Conservation (phyloP, 495 filamentous ascomycete species). For the Aspergillus bertholletiae region DNA sequence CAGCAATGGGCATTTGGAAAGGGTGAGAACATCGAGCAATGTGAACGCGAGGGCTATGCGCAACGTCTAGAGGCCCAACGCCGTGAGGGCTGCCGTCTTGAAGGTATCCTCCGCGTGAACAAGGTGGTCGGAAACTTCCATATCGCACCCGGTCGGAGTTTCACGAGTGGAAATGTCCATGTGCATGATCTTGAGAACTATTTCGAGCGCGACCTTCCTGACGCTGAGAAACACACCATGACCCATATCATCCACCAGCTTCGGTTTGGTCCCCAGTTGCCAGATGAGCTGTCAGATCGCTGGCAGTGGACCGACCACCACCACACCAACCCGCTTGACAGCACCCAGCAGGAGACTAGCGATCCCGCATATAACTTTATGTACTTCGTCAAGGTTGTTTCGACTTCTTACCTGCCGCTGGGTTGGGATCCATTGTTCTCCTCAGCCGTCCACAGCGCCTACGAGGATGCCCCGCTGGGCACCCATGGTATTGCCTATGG, state of each 20-base stretch:
- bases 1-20: slow-evolving; percentile 90
- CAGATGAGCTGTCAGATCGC: slow-evolving; percentile 60
- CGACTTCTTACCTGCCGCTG: slow-evolving; percentile 87
- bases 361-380: slow-evolving; percentile 92
- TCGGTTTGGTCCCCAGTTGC: slow-evolving; percentile 89
- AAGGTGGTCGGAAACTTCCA: slow-evolving; percentile 99
- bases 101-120: slow-evolving; percentile 90
- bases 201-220: slow-evolving; percentile 52
- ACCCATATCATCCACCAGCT: slow-evolving; percentile 86
- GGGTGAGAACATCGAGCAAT: slow-evolving; percentile 92
- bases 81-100: slow-evolving; percentile 89
- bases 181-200: slow-evolving; percentile 96
- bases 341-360: slow-evolving; percentile 67
- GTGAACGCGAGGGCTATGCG: slow-evolving; percentile 86
- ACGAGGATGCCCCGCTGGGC: slow-evolving; percentile 59
- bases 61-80: slow-evolving; percentile 83
- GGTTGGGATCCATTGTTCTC: slow-evolving; percentile 64
- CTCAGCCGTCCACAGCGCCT: slow-evolving; percentile 40
- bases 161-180: slow-evolving; percentile 92
- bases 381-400: slow-evolving; percentile 99
- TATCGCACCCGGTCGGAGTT: slow-evolving; percentile 90
- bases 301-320: slow-evolving; percentile 88
- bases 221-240: slow-evolving; percentile 74
- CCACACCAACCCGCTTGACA: slow-evolving; percentile 89
- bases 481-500: slow-evolving; percentile 53